phyloP scores from a whole-genome alignment of 495 filamentous ascomycete species.

The Hypoxylon perforatum region DNA sequence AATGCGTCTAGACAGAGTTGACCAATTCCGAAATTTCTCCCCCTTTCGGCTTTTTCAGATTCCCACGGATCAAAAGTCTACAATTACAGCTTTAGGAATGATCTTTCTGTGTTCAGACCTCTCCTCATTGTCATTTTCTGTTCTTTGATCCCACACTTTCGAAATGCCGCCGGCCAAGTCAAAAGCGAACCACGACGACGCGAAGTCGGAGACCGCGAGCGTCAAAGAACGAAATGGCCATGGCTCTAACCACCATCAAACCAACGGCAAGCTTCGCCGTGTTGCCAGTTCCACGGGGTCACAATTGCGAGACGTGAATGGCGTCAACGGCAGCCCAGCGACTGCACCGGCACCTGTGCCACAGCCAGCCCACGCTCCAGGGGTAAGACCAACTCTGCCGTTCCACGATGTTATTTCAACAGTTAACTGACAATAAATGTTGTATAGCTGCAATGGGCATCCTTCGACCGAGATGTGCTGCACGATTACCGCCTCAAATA shows the following conservation, averaged over 20 bases:
- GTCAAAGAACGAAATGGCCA: slow-evolving; percentile 58
- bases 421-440: slow-evolving; percentile 33
- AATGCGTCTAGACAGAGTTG: slow-evolving; percentile 26
- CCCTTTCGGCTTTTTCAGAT: slow-evolving; percentile 4
- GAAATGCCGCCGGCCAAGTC: slow-evolving; percentile 46
- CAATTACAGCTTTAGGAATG: slow-evolving; percentile 33
- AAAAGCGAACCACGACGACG: slow-evolving; percentile 57
- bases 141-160: slow-evolving; percentile 39
- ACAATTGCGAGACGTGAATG: slow-evolving; percentile 54
- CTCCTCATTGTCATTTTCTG: slow-evolving; percentile 17
- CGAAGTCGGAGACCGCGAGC: slow-evolving; percentile 57
- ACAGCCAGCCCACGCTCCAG: slow-evolving; percentile 39
- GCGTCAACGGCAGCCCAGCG: slow-evolving; percentile 43
- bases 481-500: slow-evolving; percentile 85
- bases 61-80: not conserved
- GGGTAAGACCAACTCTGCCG: slow-evolving; percentile 29
- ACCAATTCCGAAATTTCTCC: slow-evolving; percentile 24
- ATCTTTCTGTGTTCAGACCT: slow-evolving; percentile 20
- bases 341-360: slow-evolving; percentile 33
- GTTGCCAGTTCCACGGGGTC: slow-evolving; percentile 59
- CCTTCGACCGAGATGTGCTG: slow-evolving; percentile 76
- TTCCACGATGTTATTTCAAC: slow-evolving; percentile 2
- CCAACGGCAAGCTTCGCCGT: slow-evolving; percentile 59
- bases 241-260: slow-evolving; percentile 45
- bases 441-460: slow-evolving; percentile 77